Evolutionary conservation across 352 stramenopile genomes (phyloP).

Genomic region (Phytophthora litchii): DNA sequence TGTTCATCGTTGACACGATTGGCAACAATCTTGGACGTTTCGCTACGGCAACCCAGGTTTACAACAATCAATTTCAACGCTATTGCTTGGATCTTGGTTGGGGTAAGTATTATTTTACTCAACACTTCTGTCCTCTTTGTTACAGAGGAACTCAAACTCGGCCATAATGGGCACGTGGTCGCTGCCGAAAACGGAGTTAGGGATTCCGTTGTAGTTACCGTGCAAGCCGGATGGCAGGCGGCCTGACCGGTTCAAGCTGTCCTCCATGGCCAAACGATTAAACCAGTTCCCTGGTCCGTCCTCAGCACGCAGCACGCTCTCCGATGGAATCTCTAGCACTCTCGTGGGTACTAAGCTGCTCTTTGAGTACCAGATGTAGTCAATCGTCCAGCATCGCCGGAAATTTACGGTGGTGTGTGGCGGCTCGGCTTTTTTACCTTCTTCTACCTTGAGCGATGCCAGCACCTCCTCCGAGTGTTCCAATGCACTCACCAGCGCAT

Average conservation of each 20-base stretch:
- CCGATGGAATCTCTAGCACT: conserved; percentile 77
- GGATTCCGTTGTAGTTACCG: conserved; percentile 89
- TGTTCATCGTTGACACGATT: too few relatives aligned
- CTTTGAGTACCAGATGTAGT: conserved; percentile 90
- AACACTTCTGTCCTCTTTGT: conserved; percentile 20
- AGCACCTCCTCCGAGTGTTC: conserved; percentile 32
- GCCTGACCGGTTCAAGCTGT: conserved; percentile 72
- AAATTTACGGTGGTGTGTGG: conserved; percentile 89
- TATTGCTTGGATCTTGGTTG: too few relatives aligned
- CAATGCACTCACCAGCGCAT: conserved; percentile 45
- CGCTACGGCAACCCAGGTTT: too few relatives aligned
- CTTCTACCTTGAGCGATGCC: conserved; percentile 35
- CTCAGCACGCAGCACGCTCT: conserved; percentile 70
- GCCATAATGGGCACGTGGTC: conserved; percentile 89
- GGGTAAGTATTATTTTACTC: conserved; percentile 2
- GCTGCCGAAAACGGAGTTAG: conserved; percentile 84
- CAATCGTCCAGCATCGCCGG: conserved; percentile 87
- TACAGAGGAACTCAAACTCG: conserved; percentile 77
- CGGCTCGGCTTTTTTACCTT: conserved; percentile 67
- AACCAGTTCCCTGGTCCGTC: conserved; percentile 82
- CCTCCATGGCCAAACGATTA: conserved; percentile 68
- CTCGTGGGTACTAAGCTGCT: conserved; percentile 61
- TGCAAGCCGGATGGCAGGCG: conserved; percentile 66
- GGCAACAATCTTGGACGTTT: too few relatives aligned
- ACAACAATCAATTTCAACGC: too few relatives aligned